Evolutionary conservation across 2,329 filamentous ascomycete genomes (phyloP).

Genomic region (Talaromyces amestolkiae): DNA sequence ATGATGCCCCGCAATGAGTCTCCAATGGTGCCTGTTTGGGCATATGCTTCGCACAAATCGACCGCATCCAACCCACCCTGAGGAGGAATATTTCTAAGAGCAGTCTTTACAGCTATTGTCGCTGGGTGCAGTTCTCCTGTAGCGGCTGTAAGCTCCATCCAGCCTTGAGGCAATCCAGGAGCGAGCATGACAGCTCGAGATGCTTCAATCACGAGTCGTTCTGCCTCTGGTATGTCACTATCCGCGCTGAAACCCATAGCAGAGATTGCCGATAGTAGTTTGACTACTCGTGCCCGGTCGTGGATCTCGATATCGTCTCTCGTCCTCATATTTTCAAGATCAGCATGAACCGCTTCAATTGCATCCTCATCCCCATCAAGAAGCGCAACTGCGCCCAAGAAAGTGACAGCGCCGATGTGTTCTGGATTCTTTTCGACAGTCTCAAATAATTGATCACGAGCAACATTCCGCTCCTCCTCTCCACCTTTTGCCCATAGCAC

Average conservation of each 20-base stretch:
- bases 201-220: constrained; percentile 61
- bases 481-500: constrained; percentile 89
- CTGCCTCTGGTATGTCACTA: constrained; percentile 42
- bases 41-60: constrained; percentile 70
- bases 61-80: constrained; percentile 64
- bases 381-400: constrained; percentile 80
- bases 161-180: constrained; percentile 75
- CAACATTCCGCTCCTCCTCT: constrained; percentile 69
- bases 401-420: constrained; percentile 74
- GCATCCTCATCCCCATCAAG: constrained; percentile 77
- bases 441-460: constrained; percentile 75
- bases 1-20: constrained; percentile 77
- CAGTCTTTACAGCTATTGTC: constrained; percentile 80
- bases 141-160: constrained; percentile 68
- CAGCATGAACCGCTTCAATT: constrained; percentile 74
- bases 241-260: constrained; percentile 52
- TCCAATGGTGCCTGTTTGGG: constrained; percentile 66
- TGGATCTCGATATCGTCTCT: constrained; percentile 60
- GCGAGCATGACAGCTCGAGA: constrained; percentile 77
- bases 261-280: constrained; percentile 73
- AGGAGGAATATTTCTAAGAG: constrained; percentile 70
- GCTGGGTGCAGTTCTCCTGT: constrained; percentile 57
- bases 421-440: constrained; percentile 70
- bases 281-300: constrained; percentile 68
- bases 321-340: constrained; percentile 70